Evolutionary conservation across 202 grass and related monocot genomes (phyloP), one percentile per base, ranked within the genome.

Genomic region (Carex sylvatica): DNA sequence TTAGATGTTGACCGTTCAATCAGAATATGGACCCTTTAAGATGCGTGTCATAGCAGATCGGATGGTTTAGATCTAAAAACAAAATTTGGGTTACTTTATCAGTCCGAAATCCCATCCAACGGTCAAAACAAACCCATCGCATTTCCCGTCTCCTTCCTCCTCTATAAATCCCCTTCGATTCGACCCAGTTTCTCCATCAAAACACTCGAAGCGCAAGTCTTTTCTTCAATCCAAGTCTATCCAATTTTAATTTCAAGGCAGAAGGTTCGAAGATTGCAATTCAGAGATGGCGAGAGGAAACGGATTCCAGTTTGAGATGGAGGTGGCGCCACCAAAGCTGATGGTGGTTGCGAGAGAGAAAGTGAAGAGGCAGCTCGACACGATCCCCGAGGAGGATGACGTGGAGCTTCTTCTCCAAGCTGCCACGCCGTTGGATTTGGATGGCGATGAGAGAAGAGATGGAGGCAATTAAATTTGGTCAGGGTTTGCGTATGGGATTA

Each of bases 91-190:
- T 11, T 47, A 11, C 44, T 47, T 47, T 11, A 47, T 9, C 9
- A 0, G 42, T 47, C 9, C 9, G 44, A 47, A 47, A 9, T 47
- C 44, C 6, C 9, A 46, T 46, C 42, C 8, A 46, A 71, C 68
- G 68, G 68, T 47, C 18, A 47, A 4, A 47, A 47, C 36, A 4
- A 47, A 70, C 9, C 23, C 11, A 10, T 42, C 67, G 7, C 15
- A 36, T 49, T 47, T 8, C 69, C 18, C 20, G 15, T 22, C 36
- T 22, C 35, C 47, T 54, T 11, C 73, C n/a, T 5, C 74, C 28
- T 77, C 74, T 77, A 59, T 77, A 77, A 77, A 77, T 59, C 53
- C 52, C 74, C 74, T 77, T 77, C 22, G 28, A 33, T 77, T 59
- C 52, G 3, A 15, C 4, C 53, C 74, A 38, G 7, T 59, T 55